Conservation (phyloP, 306 rosid genomes). For the Alnus glutinosa region DNA sequence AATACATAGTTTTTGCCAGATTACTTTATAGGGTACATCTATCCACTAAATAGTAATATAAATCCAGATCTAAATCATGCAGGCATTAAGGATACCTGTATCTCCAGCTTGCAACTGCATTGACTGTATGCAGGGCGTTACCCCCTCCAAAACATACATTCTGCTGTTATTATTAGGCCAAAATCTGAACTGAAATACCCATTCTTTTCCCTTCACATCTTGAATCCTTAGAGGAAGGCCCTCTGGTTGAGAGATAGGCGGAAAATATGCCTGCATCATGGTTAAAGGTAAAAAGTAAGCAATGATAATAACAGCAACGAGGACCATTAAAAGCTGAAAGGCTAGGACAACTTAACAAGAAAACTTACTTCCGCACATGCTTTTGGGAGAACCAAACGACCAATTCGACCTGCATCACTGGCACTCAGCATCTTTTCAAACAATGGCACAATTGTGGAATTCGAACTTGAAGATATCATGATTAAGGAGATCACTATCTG, state of each 20-base stretch:
- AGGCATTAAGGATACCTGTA: constrained; percentile 61
- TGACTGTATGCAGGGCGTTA: constrained; percentile 98
- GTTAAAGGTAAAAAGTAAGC: constrained; percentile 19
- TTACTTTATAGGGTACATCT: not conserved
- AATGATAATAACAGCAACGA: constrained; percentile 12
- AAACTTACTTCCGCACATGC: constrained; percentile 95
- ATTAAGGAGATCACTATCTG: constrained; percentile 54
- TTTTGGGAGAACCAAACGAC: constrained; percentile 96
- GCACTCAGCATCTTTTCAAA: constrained; percentile 99
- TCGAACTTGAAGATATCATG: constrained; percentile 67
- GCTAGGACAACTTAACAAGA: constrained; percentile 1
- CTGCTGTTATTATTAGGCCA: constrained; percentile 99
- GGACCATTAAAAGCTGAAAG: constrained; percentile 16
- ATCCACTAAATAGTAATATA: not conserved
- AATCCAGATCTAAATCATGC: not conserved
- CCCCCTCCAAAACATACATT: constrained; percentile 99
- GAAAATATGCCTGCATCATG: constrained; percentile 88
- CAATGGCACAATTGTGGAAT: constrained; percentile 89
- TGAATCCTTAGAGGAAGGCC: constrained; percentile 97
- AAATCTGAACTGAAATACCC: constrained; percentile 98
- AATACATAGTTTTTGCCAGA: not conserved
- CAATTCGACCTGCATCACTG: constrained; percentile 99
- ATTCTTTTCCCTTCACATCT: constrained; percentile 96
- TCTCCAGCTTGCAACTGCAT: constrained; percentile 99
- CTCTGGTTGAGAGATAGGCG: constrained; percentile 98